Conservation (phyloP, 164 flowering plant genomes). For the Vitis rotundifolia region DNA sequence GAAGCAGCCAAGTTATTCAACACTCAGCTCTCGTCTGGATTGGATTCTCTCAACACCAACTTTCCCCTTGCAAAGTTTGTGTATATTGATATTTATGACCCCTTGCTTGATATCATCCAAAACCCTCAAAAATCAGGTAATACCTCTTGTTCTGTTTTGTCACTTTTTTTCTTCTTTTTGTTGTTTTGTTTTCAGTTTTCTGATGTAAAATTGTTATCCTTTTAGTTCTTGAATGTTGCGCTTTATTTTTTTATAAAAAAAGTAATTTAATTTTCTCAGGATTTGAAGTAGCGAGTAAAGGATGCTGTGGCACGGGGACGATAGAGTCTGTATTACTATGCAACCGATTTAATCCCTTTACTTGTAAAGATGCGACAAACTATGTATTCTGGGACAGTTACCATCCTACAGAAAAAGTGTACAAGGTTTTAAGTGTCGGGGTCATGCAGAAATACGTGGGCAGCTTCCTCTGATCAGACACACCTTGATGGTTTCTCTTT, state of each 20-base stretch:
- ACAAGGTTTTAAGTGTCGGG: not conserved
- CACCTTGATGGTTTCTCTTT: too few species aligned
- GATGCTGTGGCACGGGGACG: slow-evolving; percentile 50
- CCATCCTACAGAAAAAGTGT: slow-evolving; percentile 31
- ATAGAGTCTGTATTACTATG: slow-evolving; percentile 35
- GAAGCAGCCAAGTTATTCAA: slow-evolving; percentile 31
- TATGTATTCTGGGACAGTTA: slow-evolving; percentile 38
- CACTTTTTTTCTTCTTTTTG: too few species aligned
- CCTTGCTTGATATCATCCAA: slow-evolving; percentile 32
- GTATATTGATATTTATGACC: slow-evolving; percentile 40
- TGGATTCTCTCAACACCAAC: slow-evolving; percentile 13
- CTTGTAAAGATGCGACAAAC: slow-evolving; percentile 14
- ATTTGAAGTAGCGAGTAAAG: slow-evolving; percentile 25
- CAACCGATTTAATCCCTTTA: slow-evolving; percentile 3
- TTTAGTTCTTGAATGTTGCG: not conserved
- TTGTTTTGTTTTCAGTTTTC: too few species aligned
- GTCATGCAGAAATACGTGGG: not conserved
- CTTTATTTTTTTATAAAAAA: too few species aligned
- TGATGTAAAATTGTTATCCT: not conserved
- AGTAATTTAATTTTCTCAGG: too few species aligned
- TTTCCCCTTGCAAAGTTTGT: slow-evolving; percentile 23
- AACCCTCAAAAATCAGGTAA: slow-evolving; percentile 36
- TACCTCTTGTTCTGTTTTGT: not conserved
- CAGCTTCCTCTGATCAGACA: slow-evolving; percentile 1
- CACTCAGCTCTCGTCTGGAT: slow-evolving; percentile 20